phyloP scores from a whole-genome alignment of 768 basidiomycete species.

The Amanita jacksonii region DNA sequence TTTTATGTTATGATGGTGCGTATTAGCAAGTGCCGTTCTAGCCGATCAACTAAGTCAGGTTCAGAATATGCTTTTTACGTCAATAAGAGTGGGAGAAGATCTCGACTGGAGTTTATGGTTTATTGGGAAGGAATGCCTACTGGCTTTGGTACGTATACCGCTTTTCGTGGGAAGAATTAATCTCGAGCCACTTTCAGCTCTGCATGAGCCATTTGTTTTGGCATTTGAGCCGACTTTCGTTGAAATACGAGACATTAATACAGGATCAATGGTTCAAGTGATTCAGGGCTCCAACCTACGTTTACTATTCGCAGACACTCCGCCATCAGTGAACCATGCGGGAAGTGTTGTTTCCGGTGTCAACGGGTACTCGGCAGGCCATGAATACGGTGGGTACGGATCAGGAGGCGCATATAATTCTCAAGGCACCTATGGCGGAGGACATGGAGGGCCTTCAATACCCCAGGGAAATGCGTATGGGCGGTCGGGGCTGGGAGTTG shows the following conservation, averaged over 20 bases:
- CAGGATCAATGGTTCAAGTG: constrained; percentile 85
- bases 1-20: constrained; percentile 95
- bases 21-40: constrained; percentile 8
- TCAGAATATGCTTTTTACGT: constrained; percentile 99
- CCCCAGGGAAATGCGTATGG: constrained; percentile 20
- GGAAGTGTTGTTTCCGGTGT: constrained; percentile 19
- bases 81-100: constrained; percentile 90
- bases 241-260: constrained; percentile 93
- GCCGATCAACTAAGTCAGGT: constrained; percentile 9
- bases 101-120: constrained; percentile 87
- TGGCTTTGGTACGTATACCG: constrained; percentile 71
- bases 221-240: constrained; percentile 96
- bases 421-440: constrained; percentile 18
- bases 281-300: constrained; percentile 90
- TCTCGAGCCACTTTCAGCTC: constrained; percentile 40
- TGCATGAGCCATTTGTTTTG: constrained; percentile 93
- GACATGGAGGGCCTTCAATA: constrained; percentile 20
- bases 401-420: not conserved
- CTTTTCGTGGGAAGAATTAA: not conserved
- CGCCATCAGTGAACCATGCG: constrained; percentile 70
- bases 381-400: constrained; percentile 2
- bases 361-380: constrained; percentile 9
- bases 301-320: constrained; percentile 88
- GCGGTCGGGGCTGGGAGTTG: constrained; percentile 40
- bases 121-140: constrained; percentile 95